phyloP scores from a whole-genome alignment of 2,329 filamentous ascomycete species.

The Colletotrichum acutatum region DNA sequence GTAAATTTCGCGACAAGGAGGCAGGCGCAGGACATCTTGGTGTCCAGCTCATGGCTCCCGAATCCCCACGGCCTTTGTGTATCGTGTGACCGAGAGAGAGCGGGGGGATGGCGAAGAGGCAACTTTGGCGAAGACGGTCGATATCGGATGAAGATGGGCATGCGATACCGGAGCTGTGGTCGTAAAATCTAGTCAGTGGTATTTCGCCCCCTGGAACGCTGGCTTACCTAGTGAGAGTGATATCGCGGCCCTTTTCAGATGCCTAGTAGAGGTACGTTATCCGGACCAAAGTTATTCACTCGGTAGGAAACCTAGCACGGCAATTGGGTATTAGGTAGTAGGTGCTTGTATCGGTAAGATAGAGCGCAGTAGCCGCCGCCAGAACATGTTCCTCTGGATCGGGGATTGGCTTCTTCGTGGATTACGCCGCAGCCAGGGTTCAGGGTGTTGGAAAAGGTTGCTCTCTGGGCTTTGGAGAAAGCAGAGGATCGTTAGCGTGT shows the following conservation, averaged over 20 bases:
- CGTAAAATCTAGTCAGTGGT: neutral
- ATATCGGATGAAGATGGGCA: neutral
- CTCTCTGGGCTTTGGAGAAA: neutral
- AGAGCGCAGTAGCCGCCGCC: neutral
- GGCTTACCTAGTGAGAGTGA: no score
- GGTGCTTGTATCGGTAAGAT: neutral
- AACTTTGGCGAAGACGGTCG: neutral
- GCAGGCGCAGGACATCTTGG: conserved; percentile 7
- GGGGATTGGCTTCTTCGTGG: neutral
- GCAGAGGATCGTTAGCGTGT: neutral
- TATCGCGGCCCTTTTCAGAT: neutral
- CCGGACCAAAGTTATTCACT: neutral
- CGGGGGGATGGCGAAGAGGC: neutral
- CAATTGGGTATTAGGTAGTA: neutral
- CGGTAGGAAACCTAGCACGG: neutral
- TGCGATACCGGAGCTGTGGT: neutral
- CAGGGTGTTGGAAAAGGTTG: neutral
- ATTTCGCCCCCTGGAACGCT: neutral
- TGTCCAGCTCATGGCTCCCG: neutral
- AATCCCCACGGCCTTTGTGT: neutral
- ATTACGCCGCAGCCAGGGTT: neutral
- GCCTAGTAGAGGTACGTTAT: neutral
- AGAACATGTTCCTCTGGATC: neutral
- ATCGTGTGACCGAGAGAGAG: neutral
- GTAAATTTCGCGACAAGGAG: conserved; percentile 21